phyloP scores from a whole-genome alignment of 805 yeast genomes.

The Yarrowia osloensis region DNA sequence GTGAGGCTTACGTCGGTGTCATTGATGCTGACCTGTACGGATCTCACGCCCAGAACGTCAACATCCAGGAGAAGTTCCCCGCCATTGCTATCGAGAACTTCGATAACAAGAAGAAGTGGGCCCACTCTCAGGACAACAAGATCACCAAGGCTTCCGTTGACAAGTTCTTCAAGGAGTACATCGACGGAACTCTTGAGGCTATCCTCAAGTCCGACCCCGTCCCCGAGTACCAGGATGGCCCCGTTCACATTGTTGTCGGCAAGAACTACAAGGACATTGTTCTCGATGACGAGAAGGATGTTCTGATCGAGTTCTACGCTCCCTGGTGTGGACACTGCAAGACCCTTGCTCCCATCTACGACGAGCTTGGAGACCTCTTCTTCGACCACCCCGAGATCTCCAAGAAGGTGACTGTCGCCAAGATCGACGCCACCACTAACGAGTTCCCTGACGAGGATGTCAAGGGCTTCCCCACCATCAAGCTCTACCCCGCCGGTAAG shows the following conservation, averaged over 20 bases:
- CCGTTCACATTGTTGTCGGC: slow-evolving; percentile 78
- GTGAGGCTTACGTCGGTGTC: slow-evolving; percentile 83
- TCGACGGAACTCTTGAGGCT: slow-evolving; percentile 67
- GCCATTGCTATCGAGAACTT: slow-evolving; percentile 84
- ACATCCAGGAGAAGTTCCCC: slow-evolving; percentile 84
- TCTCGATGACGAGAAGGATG: slow-evolving; percentile 63
- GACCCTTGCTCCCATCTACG: slow-evolving; percentile 81
- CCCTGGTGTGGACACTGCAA: slow-evolving; percentile 99
- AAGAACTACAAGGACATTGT: slow-evolving; percentile 74
- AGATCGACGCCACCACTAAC: slow-evolving; percentile 85
- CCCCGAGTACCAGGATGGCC: slow-evolving; percentile 74
- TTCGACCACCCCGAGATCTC: slow-evolving; percentile 52
- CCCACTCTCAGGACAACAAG: slow-evolving; percentile 60
- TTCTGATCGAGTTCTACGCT: slow-evolving; percentile 87
- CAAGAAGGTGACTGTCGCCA: slow-evolving; percentile 70
- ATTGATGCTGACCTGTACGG: slow-evolving; percentile 80
- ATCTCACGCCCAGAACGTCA: slow-evolving; percentile 81
- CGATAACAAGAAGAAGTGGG: slow-evolving; percentile 69
- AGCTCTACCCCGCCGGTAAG: slow-evolving; percentile 86
- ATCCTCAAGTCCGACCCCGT: slow-evolving; percentile 81
- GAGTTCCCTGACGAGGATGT: slow-evolving; percentile 77
- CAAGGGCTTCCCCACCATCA: slow-evolving; percentile 89
- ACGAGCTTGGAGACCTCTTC: slow-evolving; percentile 76
- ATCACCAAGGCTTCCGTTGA: slow-evolving; percentile 57
- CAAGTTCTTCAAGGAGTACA: slow-evolving; percentile 63